These are phyloP conservation scores for Elsinoe perseae DNA, from an alignment of 2,329 filamentous ascomycete species.

Conservation along the genomic window DNA sequence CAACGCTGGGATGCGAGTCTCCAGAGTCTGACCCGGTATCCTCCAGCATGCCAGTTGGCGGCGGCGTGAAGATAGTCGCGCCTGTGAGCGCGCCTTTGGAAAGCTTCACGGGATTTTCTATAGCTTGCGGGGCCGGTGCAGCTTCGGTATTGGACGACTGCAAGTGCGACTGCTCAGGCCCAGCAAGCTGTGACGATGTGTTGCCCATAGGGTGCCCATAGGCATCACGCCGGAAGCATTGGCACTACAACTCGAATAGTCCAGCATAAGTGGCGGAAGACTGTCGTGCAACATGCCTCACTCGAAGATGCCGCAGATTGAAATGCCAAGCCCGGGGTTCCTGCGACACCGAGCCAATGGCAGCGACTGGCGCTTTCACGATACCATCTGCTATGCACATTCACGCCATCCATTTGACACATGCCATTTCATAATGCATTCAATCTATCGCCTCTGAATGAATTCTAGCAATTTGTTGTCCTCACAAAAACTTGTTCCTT, in stretches of 20 bases:
- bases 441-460: too few species aligned
- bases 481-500: too few species aligned
- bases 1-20: conserved; percentile 1
- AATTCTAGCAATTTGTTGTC: too few species aligned
- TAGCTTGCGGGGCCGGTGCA: not conserved
- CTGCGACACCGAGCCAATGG: not conserved
- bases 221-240: not conserved
- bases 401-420: too few species aligned
- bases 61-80: not conserved
- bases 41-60: not conserved
- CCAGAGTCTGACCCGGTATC: not conserved
- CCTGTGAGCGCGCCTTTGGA: not conserved
- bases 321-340: conserved; percentile 8
- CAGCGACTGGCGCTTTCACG: not conserved
- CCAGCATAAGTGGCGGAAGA: not conserved
- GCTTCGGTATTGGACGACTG: not conserved
- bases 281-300: not conserved
- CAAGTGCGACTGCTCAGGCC: conserved; percentile 1
- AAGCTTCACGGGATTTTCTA: not conserved
- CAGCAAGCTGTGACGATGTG: conserved; percentile 7
- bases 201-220: conserved; percentile 15
- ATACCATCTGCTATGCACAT: too few species aligned
- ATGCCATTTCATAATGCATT: too few species aligned
- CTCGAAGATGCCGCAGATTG: not conserved
- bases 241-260: not conserved